Evolutionary conservation across 805 yeast genomes (phyloP), one percentile per base, ranked within the genome.

Genomic region (Candida sphagnicola): DNA sequence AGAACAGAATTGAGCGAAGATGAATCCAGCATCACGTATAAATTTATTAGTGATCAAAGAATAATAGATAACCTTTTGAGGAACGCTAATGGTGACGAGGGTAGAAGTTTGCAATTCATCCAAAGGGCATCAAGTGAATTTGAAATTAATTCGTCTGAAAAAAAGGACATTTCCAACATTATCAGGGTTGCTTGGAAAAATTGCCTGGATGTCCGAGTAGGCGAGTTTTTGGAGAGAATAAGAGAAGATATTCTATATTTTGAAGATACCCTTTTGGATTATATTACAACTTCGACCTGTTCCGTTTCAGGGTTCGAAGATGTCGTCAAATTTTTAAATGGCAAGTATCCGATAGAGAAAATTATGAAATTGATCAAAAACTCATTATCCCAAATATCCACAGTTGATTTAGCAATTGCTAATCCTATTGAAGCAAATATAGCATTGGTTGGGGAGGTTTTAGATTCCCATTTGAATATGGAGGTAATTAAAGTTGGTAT

Each of bases 401-500:
- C 37, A 3, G 38, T 51, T 11, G 54, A 65, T 29, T 42, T 77
- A 15, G 51, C 80, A 0, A 49, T 76, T 18, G 72, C 77, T 0
- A 77, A 75, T 46, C 67, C 77, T 1, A 49, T 78, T 34, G 71
- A 61, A 18, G 59, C 64, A 10, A 71, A 65, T 38, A 56, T 72
- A 1, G 67, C 64, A 34, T 54, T 70, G 28, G 43, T 57, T 14
- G 29, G 41, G 4, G 38, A 38, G 26, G 24, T 18, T 15, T 18
- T 28, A 8, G 15, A 5, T 19, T 14, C 28, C 12, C 19, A 12
- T 2, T 14, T 33, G n/a, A 21, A 30, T 19, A 21, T 16, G 18
- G 28, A 21, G 12, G 31, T 43, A 4, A 42, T 43, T 8, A 24
- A 38, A 2, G 8, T 45, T 4, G 48, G 37, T 11, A 42, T 38